A percentile compares a stretch with the other conserved stretches of the same genome.
These are phyloP conservation scores for Cyanidioschyzon merolae DNA, from an alignment of 23 red algal genomes.

Conservation along the genomic window DNA sequence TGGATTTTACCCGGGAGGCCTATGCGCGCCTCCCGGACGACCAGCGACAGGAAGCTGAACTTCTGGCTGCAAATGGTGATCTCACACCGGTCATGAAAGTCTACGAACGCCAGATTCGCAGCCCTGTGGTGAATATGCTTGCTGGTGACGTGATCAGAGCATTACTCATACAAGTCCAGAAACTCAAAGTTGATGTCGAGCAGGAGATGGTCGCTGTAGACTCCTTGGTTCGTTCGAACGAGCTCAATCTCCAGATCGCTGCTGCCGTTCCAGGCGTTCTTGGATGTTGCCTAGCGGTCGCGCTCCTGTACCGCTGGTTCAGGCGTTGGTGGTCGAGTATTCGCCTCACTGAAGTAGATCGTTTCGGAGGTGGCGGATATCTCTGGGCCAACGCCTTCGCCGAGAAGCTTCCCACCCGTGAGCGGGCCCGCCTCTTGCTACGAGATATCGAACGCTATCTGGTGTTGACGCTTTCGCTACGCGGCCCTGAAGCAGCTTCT, in stretches of 20 bases:
- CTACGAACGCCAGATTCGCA: conserved; percentile 25
- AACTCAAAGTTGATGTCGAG: conserved; percentile 33
- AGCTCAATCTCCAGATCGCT: conserved; percentile 25
- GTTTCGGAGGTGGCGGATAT: neutral
- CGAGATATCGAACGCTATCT: neutral
- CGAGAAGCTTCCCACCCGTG: neutral
- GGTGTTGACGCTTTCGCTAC: neutral
- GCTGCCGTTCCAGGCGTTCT: conserved; percentile 15
- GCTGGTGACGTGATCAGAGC: conserved; percentile 19
- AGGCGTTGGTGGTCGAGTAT: neutral
- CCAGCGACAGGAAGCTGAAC: neutral
- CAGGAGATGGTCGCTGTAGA: conserved; percentile 27
- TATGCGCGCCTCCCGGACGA: neutral
- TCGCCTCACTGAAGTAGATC: conserved; percentile 12
- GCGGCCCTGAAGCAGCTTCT: neutral
- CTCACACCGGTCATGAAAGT: conserved; percentile 19
- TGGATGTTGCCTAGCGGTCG: neutral
- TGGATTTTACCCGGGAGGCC: conserved; percentile 13
- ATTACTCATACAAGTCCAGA: conserved; percentile 28
- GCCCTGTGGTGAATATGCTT: conserved; percentile 14
- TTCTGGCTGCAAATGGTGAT: neutral
- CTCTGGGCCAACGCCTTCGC: neutral
- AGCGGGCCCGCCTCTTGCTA: neutral
- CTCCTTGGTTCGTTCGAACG: conserved; percentile 20
- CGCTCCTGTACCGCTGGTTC: neutral